Base-by-base conservation (phyloP, 2,329 filamentous ascomycete species). In the Calonectria multiphialidica region DNA sequence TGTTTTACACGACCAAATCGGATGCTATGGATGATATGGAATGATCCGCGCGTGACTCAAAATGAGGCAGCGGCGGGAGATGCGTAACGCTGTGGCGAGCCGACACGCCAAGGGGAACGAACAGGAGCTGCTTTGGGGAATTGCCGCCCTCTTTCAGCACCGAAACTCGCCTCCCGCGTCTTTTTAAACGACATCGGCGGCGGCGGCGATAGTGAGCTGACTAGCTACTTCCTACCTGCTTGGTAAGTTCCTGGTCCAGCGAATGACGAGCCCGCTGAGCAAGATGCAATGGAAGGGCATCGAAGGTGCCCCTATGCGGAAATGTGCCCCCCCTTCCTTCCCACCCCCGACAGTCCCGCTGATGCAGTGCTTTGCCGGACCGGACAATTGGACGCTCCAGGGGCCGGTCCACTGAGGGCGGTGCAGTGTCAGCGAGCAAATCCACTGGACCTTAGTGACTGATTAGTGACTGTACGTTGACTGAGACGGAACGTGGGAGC, bases 181-280 rank as follows among this genome's bases (percentile, higher is more conserved):
- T 69, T 74, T 78, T 77, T 76, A 50, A 68, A 68, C 71, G 74
- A 71, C 70, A 68, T 72, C 63, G 74, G 72, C 68, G 49, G 70
- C 72, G 76, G 77, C 74, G 77, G 74, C 73, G 66, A 76, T 73
- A 71, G 73, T 78, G 77, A 79, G 75, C 77, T 79, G 78, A 78
- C 78, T 75, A 74, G 76, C 68, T 73, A 47, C 65, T 50, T 67
- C 57, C 61, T n/a, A 47, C 49, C 62, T 79, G 77, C 77, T 79
- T 79, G 77, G 76, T 79, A 75, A 79, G 66, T 18, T 18, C 33
- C 23, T 23, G 53, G 30, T 42, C 61, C 57, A 61, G 44, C 77
- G 77, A 79, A 79, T 79, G 67, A 67, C 59, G 63, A 70, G 28
- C 64, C 47, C 70, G 72, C 63, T 73, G 65, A 61, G 64, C 44